Conservation (phyloP, 345 rosid genomes). For the Nasturtium officinale region DNA sequence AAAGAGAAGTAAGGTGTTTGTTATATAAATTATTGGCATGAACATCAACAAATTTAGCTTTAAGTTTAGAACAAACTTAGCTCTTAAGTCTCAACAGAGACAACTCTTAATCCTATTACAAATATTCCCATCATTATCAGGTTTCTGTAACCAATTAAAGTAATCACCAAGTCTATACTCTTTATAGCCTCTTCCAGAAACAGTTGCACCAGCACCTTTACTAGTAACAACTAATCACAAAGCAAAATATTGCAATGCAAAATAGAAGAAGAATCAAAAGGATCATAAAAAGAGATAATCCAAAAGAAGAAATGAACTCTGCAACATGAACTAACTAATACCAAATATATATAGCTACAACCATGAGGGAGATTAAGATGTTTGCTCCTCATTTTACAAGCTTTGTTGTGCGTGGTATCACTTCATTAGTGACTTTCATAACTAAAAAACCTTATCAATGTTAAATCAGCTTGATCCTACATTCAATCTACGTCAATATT, state of each 20-base stretch:
- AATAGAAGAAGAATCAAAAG: conserved; percentile 67
- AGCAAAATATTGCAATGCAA: conserved; percentile 75
- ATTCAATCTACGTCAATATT: too few species aligned
- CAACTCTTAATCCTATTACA: conserved; percentile 85
- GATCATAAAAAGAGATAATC: conserved; percentile 78
- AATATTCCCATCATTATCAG: conserved; percentile 54
- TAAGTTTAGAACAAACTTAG: conserved; percentile 60
- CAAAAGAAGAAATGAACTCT: conserved; percentile 90
- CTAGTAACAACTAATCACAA: conserved; percentile 88
- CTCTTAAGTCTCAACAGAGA: conserved; percentile 62
- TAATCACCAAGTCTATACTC: conserved; percentile 85
- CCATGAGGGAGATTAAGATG: too few species aligned
- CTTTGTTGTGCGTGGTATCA: too few species aligned
- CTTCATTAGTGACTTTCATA: too few species aligned
- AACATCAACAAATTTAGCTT: conserved; percentile 37
- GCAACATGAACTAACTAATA: conserved; percentile 83
- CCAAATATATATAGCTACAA: conserved; percentile 84
- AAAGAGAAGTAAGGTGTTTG: conserved; percentile 56
- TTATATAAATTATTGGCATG: conserved; percentile 36
- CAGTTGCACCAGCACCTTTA: conserved; percentile 75
- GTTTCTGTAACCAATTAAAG: conserved; percentile 75
- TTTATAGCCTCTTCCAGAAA: conserved; percentile 68
- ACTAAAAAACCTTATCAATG: too few species aligned
- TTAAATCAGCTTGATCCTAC: too few species aligned
- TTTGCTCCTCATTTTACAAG: too few species aligned